phyloP scores from a whole-genome alignment of 106 monocot species.

The Narthecium ossifragum region DNA sequence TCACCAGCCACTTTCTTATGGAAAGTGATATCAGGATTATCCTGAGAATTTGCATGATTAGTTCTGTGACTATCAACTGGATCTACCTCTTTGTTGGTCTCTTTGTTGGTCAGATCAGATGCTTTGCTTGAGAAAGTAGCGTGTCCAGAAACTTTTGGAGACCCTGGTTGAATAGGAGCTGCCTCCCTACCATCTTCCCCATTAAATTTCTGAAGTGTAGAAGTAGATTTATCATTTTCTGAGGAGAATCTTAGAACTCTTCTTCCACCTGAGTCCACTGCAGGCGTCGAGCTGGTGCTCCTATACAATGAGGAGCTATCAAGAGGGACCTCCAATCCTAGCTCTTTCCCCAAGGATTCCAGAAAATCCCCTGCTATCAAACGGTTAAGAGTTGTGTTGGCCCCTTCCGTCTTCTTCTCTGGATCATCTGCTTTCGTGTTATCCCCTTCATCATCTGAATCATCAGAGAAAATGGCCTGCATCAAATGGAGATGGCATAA shows the following conservation, averaged over 20 bases:
- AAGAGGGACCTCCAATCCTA: slow-evolving; percentile 73
- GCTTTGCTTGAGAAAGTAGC: neutral
- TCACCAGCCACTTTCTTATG: neutral
- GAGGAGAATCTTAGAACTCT: slow-evolving; percentile 8
- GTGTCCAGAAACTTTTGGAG: slow-evolving; percentile 1
- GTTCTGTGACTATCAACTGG: neutral
- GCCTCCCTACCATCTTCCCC: neutral
- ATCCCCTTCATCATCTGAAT: slow-evolving; percentile 59
- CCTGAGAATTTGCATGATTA: neutral
- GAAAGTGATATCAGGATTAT: neutral
- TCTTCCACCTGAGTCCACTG: neutral
- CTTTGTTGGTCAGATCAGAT: neutral
- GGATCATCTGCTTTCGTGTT: slow-evolving; percentile 16
- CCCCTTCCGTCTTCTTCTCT: slow-evolving; percentile 63
- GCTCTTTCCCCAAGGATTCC: slow-evolving; percentile 85
- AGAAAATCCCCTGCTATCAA: slow-evolving; percentile 91
- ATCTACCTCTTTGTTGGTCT: slow-evolving; percentile 5
- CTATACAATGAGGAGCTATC: slow-evolving; percentile 11
- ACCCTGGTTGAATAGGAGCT: neutral
- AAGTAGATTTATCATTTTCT: slow-evolving; percentile 10
- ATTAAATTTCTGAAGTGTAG: neutral
- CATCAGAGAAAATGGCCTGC: slow-evolving; percentile 97
- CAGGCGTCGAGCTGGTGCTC: neutral
- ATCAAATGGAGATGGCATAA: slow-evolving; percentile 2
- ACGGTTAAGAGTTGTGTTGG: slow-evolving; percentile 75